phyloP scores from a whole-genome alignment of 2,329 filamentous ascomycete species.

The Fusarium mundagurra region DNA sequence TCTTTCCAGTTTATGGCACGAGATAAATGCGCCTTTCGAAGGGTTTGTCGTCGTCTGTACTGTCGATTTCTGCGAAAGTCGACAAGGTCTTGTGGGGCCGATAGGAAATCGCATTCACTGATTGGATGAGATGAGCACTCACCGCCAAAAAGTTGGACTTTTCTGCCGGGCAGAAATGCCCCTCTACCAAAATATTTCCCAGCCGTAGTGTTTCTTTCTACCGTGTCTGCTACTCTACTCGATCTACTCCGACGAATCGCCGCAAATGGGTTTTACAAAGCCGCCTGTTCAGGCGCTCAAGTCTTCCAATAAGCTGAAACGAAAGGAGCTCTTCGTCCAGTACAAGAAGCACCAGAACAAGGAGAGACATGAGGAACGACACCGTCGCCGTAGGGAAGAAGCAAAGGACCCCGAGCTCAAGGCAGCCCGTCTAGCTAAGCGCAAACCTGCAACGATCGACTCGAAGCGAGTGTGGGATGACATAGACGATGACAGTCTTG shows the following conservation, averaged over 20 bases:
- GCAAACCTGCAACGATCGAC: conserved; percentile 84
- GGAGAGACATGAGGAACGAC: conserved; percentile 78
- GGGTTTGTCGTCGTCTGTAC: conserved; percentile 29
- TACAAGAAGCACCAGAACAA: conserved; percentile 81
- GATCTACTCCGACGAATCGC: conserved; percentile 2
- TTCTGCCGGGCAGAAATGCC: conserved; percentile 37
- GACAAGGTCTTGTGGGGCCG: background rate
- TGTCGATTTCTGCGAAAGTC: conserved; percentile 30
- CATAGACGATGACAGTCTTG: conserved; percentile 68
- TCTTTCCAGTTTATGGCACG: conserved; percentile 3
- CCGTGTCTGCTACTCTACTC: background rate
- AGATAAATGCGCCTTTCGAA: conserved; percentile 18
- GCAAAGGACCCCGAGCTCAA: conserved; percentile 81
- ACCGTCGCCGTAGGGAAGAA: conserved; percentile 85
- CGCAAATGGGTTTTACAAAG: conserved; percentile 49
- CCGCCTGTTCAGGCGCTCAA: conserved; percentile 53
- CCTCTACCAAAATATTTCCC: conserved; percentile 32
- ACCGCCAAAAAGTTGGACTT: conserved; percentile 50
- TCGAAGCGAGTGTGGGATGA: conserved; percentile 92
- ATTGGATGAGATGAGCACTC: conserved; percentile 28
- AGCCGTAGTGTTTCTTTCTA: conserved; percentile 12
- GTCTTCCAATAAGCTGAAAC: conserved; percentile 79
- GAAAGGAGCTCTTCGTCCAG: conserved; percentile 81
- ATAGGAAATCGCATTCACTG: background rate
- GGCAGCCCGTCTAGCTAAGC: conserved; percentile 77